A percentile compares a stretch with the other conserved stretches of the same genome.
Evolutionary conservation across 371 early-diverging fungal genomes (phyloP).

Genomic region (Mucor circinelloides): DNA sequence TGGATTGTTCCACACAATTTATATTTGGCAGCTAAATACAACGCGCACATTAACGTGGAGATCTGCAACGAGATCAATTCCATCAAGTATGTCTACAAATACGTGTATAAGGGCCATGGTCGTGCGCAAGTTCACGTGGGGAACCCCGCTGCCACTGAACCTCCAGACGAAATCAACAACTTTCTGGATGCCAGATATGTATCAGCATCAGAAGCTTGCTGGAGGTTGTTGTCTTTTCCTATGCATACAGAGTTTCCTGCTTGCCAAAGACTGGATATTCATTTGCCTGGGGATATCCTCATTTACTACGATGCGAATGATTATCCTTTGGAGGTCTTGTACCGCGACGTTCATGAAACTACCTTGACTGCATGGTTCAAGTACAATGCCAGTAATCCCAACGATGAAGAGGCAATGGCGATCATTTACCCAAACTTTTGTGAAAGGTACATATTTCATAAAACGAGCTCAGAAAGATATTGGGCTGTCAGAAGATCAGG

Average conservation of each 20-base stretch:
- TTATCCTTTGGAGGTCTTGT: neutral
- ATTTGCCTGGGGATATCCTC: neutral
- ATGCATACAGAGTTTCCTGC: constrained; percentile 2
- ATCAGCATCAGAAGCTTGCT: neutral
- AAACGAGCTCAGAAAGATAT: neutral
- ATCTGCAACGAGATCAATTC: constrained; percentile 14
- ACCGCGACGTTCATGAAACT: neutral
- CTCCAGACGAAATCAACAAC: constrained; percentile 16
- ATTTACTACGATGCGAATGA: neutral
- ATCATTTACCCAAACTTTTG: neutral
- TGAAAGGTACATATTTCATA: neutral
- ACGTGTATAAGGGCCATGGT: too few species aligned
- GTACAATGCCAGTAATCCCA: neutral
- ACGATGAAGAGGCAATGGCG: neutral
- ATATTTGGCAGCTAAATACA: constrained; percentile 19
- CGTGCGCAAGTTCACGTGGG: neutral
- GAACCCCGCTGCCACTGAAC: neutral
- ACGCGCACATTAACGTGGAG: too few species aligned
- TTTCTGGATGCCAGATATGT: constrained; percentile 17
- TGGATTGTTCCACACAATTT: constrained; percentile 39
- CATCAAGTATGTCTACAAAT: too few species aligned
- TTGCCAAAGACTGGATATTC: neutral
- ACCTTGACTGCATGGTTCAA: constrained; percentile 2
- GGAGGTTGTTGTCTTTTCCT: neutral
- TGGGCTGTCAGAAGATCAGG: too few species aligned